Conservation (phyloP, 2,329 filamentous ascomycete species). For the Phyllosticta citriasiana region DNA sequence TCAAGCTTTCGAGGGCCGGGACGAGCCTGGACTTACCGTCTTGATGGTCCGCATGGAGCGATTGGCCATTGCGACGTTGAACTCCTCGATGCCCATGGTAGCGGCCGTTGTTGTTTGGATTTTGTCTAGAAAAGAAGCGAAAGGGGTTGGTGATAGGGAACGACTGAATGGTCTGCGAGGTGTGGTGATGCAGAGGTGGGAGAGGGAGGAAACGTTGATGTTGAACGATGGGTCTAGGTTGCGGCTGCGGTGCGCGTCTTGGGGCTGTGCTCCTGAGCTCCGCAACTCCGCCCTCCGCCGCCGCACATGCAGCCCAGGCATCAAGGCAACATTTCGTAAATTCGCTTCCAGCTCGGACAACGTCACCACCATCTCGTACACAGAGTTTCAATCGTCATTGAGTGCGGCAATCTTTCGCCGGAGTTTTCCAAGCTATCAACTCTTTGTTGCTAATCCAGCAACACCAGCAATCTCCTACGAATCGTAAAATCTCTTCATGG, state of each 20-base stretch:
- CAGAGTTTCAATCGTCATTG: too few relatives aligned
- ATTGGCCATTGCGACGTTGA: slow-evolving; percentile 57
- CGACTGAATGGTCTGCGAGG: neutral
- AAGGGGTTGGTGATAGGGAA: neutral
- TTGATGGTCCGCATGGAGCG: slow-evolving; percentile 80
- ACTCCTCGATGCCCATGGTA: slow-evolving; percentile 25
- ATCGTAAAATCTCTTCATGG: slow-evolving; percentile 6
- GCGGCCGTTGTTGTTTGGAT: neutral
- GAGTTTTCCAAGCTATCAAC: too few relatives aligned
- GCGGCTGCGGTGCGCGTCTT: neutral
- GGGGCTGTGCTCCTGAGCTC: neutral
- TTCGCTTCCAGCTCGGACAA: neutral
- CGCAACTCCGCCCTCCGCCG: neutral
- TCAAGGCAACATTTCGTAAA: neutral
- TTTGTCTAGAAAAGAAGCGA: neutral
- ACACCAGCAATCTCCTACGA: neutral
- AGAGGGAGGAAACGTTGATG: neutral
- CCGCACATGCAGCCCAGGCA: neutral
- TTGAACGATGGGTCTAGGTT: neutral
- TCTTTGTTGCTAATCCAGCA: too few relatives aligned
- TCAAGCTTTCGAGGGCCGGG: neutral
- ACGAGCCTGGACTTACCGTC: slow-evolving; percentile 48
- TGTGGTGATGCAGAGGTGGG: neutral
- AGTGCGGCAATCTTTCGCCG: too few relatives aligned
- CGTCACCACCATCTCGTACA: neutral